Base-by-base conservation (phyloP, 1,284 basidiomycete species). In the Ustilago sp. region DNA sequence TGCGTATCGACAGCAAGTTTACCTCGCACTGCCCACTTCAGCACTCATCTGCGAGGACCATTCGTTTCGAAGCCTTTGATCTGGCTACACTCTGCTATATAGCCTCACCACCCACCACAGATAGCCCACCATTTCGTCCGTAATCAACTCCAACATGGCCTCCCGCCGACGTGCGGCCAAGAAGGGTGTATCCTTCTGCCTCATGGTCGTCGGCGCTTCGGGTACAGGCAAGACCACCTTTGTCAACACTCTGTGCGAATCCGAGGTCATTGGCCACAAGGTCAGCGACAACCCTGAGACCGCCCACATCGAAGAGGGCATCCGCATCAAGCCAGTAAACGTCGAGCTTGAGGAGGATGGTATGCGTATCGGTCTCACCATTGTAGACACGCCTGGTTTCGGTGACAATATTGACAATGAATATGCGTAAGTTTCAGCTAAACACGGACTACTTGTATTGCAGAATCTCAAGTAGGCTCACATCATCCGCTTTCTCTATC, bases 331-430 rank as follows among this genome's bases (percentile, higher is more conserved):
- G 88, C 95, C 95, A 36, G 91, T 91, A 87, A 94, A 93, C 87
- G 93, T 98, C 81, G 94, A 99, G 87, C 91, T 99, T 69, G 97
- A 99, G 83, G 96, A 99, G 87, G 97, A 99, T 81, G 97, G 97
- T 50, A 93, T 98, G 77, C 93, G 96, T 80, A 98, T 99, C 86
- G 94, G 95, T 34, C 89, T 99, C 79, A 99, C 97, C 58, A 94
- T 99, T 78, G 95, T 99, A 45, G 97, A 99, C 87, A 99, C 97
- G 1, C 97, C 97, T 64, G 97, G 97, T 55, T 99, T 99, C 82
- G 97, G 96, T 57, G 95, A 98, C 88, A 96, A 96, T 87, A 96
- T 99, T 85, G 94, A 99, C 89, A 99, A 99, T 85, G 95, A 98
- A 88, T 94, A 94, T 87, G 92, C 93, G 94, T 96, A 87, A 86